phyloP scores from a whole-genome alignment of 1,139 yeast species.

The Lodderomyces parapsilosis region DNA sequence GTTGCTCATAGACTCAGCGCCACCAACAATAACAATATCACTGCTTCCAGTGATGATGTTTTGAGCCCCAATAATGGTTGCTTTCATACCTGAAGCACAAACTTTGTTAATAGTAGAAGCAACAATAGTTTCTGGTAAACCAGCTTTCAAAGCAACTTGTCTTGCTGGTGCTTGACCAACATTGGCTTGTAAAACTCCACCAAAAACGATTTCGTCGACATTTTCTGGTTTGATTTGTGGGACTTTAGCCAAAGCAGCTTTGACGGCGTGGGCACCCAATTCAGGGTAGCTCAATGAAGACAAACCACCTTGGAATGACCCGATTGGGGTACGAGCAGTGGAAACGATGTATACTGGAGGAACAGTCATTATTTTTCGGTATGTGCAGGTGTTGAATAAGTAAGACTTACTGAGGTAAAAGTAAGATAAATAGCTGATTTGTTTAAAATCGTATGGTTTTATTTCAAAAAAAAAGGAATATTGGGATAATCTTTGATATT shows the following conservation, averaged over 20 bases:
- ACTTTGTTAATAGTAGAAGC: conserved; percentile 95
- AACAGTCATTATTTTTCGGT: conserved; percentile 13
- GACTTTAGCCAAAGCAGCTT: conserved; percentile 79
- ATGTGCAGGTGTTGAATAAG: background rate
- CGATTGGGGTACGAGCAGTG: conserved; percentile 92
- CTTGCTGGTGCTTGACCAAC: conserved; percentile 98
- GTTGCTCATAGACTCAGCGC: conserved; percentile 97
- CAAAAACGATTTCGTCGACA: conserved; percentile 89
- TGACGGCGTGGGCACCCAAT: conserved; percentile 89
- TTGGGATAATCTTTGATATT: background rate
- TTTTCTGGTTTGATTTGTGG: conserved; percentile 75
- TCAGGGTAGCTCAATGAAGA: conserved; percentile 76
- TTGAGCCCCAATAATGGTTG: conserved; percentile 88
- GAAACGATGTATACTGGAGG: conserved; percentile 78
- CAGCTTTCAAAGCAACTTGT: conserved; percentile 92
- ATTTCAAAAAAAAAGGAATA: background rate
- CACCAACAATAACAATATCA: conserved; percentile 93
- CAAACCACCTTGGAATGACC: conserved; percentile 85
- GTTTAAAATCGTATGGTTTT: background rate
- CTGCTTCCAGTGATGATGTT: conserved; percentile 85
- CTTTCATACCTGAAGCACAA: conserved; percentile 95
- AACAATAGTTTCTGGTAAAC: conserved; percentile 71
- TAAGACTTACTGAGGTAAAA: background rate
- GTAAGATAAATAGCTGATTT: too few species aligned
- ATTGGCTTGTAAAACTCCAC: conserved; percentile 90